phyloP scores from a whole-genome alignment of 495 filamentous ascomycete genomes.

The Clohesyomyces aquaticus region DNA sequence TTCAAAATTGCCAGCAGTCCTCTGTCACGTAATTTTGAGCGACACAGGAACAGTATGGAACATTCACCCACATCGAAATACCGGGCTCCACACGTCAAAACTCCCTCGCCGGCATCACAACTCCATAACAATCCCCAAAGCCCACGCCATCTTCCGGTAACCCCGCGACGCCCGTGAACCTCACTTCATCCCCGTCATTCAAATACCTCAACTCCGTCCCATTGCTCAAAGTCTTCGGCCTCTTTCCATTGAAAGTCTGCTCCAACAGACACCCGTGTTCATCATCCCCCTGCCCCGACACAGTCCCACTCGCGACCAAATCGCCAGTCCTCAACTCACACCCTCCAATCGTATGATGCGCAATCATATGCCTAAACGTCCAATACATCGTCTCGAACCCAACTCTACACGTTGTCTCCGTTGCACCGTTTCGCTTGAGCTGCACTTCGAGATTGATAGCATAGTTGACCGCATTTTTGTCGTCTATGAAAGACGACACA shows the following conservation, averaged over 20 bases:
- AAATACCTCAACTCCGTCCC: slow-evolving; percentile 18
- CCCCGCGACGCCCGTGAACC: slow-evolving; percentile 10
- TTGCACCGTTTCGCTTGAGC: slow-evolving; percentile 5
- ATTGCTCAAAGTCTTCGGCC: slow-evolving; percentile 10
- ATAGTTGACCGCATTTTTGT: slow-evolving; percentile 15
- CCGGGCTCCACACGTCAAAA: too few species aligned
- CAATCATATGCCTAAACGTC: slow-evolving; percentile 41
- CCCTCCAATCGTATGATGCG: slow-evolving; percentile 42
- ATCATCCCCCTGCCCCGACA: slow-evolving; percentile 32
- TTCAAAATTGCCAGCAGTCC: too few species aligned
- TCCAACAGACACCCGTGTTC: slow-evolving; percentile 39
- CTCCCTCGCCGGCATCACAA: not conserved
- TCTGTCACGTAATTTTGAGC: too few species aligned
- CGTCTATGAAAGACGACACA: slow-evolving; percentile 19
- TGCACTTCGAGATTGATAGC: slow-evolving; percentile 33
- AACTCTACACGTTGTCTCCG: slow-evolving; percentile 24
- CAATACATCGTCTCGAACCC: slow-evolving; percentile 38
- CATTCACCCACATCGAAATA: too few species aligned
- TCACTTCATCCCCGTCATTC: slow-evolving; percentile 20
- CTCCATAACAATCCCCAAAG: slow-evolving; percentile 22
- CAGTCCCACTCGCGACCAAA: slow-evolving; percentile 40
- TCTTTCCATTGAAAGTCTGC: slow-evolving; percentile 14
- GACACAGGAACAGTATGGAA: too few species aligned
- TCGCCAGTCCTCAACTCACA: slow-evolving; percentile 39
- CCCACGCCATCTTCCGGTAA: slow-evolving; percentile 1